A percentile compares a stretch with the other conserved stretches of the same genome.
phyloP scores from a whole-genome alignment of 352 stramenopile genomes.

The Peronospora farinosa region DNA sequence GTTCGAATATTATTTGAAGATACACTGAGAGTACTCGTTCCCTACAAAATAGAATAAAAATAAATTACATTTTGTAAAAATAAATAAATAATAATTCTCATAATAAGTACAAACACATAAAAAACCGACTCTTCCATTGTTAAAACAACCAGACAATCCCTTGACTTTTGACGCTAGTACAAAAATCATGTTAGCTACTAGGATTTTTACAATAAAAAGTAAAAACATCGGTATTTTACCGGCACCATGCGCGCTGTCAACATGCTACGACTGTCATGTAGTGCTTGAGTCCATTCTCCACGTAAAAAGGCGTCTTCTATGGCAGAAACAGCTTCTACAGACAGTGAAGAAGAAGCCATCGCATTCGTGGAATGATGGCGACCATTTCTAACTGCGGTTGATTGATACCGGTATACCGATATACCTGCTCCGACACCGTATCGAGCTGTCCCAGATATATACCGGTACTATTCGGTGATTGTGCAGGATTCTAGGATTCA shows the following conservation, averaged over 20 bases:
- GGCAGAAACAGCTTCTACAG: slow-evolving; percentile 20
- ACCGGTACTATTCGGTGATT: no score
- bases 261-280: slow-evolving; percentile 41
- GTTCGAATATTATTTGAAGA: slow-evolving; percentile 56
- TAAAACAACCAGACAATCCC: slow-evolving; percentile 5
- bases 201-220: not conserved
- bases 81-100: not conserved
- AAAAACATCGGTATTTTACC: slow-evolving; percentile 11
- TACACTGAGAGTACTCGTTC: slow-evolving; percentile 61
- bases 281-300: slow-evolving; percentile 49
- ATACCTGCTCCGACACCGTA: no score
- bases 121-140: slow-evolving; percentile 23
- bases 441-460: no score
- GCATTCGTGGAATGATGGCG: no score
- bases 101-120: not conserved
- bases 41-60: slow-evolving; percentile 15
- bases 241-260: slow-evolving; percentile 29
- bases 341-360: slow-evolving; percentile 9
- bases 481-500: no score
- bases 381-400: no score
- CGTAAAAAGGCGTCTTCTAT: slow-evolving; percentile 55
- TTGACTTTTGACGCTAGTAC: not conserved
- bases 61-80: not conserved
- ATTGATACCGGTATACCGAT: no score
- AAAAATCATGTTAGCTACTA: not conserved